Evolutionary conservation across 305 asterid species (phyloP).

Genomic region (Withania somnifera): DNA sequence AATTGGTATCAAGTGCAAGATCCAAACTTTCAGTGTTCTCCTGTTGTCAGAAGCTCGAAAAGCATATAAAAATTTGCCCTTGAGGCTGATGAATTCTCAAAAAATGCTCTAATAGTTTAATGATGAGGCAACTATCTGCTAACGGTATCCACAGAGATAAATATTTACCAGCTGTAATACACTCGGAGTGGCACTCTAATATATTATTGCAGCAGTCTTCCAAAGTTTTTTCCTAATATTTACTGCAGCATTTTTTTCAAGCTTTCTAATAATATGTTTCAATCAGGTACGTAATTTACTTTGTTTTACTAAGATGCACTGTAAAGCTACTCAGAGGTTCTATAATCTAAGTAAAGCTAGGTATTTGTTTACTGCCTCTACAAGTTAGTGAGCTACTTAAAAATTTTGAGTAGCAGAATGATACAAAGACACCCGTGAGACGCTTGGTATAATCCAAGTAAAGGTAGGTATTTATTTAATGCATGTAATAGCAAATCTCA

Average conservation of each 20-base stretch:
- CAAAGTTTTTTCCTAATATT: not conserved
- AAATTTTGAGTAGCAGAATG: not conserved
- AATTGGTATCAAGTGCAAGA: constrained; percentile 2
- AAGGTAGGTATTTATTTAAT: not conserved
- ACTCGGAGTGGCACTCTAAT: not conserved
- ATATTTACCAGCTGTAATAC: not conserved
- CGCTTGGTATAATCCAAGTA: not conserved
- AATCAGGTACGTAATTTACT: not conserved
- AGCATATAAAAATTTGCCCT: not conserved
- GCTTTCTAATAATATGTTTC: not conserved
- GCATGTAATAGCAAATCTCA: too few species aligned
- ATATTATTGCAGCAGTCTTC: not conserved
- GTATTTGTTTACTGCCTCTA: not conserved
- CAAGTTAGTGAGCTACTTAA: not conserved
- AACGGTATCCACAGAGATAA: not conserved
- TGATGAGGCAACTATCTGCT: not conserved
- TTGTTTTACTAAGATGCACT: not conserved
- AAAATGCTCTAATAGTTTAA: not conserved
- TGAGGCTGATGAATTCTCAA: not conserved
- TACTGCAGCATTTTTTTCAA: not conserved
- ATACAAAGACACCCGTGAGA: not conserved
- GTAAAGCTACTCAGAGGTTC: not conserved
- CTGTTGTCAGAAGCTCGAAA: not conserved
- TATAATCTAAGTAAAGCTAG: not conserved
- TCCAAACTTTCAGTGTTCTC: not conserved